Evolutionary conservation across 345 rosid species (phyloP).

Genomic region (Salix exigua): DNA sequence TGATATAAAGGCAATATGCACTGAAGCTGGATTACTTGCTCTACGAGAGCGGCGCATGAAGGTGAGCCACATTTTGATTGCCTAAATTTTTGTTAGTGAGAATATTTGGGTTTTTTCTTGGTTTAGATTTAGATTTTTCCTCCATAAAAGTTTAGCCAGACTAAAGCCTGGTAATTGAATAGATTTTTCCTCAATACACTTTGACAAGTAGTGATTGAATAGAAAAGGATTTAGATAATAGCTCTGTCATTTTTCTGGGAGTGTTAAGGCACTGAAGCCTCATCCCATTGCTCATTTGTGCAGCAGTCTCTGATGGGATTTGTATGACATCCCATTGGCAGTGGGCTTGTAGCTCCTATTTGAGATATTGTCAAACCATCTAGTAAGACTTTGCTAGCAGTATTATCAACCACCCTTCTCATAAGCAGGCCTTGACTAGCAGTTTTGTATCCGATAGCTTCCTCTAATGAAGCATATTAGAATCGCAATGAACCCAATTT

Average conservation of each 20-base stretch:
- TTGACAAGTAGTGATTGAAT: no score
- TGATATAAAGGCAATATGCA: conserved; percentile 94
- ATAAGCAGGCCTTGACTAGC: background rate
- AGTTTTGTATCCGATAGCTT: background rate
- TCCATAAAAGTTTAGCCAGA: background rate
- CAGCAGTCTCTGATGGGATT: background rate
- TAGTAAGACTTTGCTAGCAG: background rate
- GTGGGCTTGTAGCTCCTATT: background rate
- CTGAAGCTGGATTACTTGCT: conserved; percentile 96
- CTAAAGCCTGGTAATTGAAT: background rate
- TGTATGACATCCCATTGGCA: background rate
- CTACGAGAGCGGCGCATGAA: conserved; percentile 95
- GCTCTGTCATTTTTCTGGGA: no score
- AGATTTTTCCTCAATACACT: background rate
- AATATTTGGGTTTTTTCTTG: background rate
- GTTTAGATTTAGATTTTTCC: background rate
- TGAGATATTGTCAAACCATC: background rate
- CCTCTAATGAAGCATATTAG: background rate
- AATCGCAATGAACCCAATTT: background rate
- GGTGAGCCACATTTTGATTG: conserved; percentile 39
- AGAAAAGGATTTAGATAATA: no score
- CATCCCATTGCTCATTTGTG: background rate
- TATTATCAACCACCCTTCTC: background rate
- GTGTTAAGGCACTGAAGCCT: background rate
- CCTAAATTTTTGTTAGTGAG: background rate